Evolutionary conservation across 495 filamentous ascomycete genomes (phyloP).

Genomic region (Hyaloscypha hepaticicola): DNA sequence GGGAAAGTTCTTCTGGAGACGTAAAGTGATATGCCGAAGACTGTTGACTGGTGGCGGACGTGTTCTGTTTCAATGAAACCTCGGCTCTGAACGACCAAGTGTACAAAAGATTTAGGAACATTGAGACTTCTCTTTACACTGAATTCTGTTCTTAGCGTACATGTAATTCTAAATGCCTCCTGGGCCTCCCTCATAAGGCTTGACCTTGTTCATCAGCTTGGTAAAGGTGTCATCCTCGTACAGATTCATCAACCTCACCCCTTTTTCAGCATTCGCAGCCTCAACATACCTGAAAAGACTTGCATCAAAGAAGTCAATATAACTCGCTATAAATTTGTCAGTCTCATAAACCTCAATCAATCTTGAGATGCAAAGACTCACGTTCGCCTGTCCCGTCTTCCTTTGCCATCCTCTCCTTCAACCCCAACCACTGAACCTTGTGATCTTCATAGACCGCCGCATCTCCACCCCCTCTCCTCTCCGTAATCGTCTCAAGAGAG

Average conservation of each 20-base stretch:
- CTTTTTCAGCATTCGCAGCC: constrained; percentile 5
- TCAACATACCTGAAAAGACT: constrained; percentile 7
- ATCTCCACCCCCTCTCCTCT: constrained; percentile 1
- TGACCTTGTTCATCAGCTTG: constrained; percentile 16
- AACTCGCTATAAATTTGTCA: constrained; percentile 7
- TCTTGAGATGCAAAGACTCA: background rate
- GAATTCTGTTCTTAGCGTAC: background rate
- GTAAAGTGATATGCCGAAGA: no score
- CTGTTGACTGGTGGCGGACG: no score
- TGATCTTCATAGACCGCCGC: background rate
- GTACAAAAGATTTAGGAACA: no score
- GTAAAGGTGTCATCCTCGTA: constrained; percentile 18
- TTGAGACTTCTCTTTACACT: no score
- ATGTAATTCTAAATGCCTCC: background rate
- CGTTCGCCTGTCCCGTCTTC: constrained; percentile 15
- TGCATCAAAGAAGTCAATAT: constrained; percentile 14
- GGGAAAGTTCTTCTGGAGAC: no score
- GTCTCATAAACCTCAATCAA: background rate
- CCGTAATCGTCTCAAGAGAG: background rate
- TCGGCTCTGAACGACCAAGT: no score
- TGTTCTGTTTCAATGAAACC: no score
- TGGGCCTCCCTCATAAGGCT: background rate
- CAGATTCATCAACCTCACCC: constrained; percentile 4
- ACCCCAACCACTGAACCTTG: background rate
- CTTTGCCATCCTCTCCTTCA: constrained; percentile 17